These are phyloP conservation scores for Pascua sp. DNA, from an alignment of 1,284 basidiomycete genomes.

Conservation along the genomic window DNA sequence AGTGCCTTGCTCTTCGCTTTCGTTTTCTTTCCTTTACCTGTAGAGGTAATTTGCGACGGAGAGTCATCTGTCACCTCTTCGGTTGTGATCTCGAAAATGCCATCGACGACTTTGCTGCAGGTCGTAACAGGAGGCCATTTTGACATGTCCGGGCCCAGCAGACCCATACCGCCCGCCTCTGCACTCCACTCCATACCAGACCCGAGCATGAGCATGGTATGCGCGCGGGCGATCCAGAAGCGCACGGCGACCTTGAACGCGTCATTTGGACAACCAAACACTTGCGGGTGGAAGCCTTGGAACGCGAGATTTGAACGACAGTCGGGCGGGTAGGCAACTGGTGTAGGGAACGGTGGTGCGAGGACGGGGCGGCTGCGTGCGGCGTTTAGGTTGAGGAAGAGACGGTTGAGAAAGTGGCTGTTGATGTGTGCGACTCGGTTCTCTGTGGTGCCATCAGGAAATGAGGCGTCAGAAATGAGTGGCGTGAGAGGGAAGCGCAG, in stretches of 20 bases:
- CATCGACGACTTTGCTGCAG: slow-evolving; percentile 12
- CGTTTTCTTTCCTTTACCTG: neutral
- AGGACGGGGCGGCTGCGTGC: neutral
- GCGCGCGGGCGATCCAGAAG: slow-evolving; percentile 31
- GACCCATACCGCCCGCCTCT: slow-evolving; percentile 12
- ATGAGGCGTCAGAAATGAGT: neutral
- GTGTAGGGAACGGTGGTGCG: neutral
- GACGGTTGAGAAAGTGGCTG: slow-evolving; percentile 6
- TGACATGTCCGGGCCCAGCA: slow-evolving; percentile 26
- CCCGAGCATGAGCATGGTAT: slow-evolving; percentile 24
- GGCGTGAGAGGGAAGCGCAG: neutral
- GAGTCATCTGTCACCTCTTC: neutral
- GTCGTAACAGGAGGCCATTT: slow-evolving; percentile 24
- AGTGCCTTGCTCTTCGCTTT: no score
- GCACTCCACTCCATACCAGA: slow-evolving; percentile 25
- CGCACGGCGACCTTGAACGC: slow-evolving; percentile 26
- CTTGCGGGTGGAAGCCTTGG: slow-evolving; percentile 15
- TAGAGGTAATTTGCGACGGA: neutral
- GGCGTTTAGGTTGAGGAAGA: slow-evolving; percentile 16
- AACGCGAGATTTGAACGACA: slow-evolving; percentile 13
- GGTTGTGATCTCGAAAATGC: slow-evolving; percentile 15
- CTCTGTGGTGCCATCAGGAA: neutral
- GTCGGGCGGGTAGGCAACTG: neutral
- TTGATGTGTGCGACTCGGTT: slow-evolving; percentile 2
- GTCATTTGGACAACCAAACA: slow-evolving; percentile 13